These are phyloP conservation scores for Podosphaera xanthii DNA, from an alignment of 2,329 filamentous ascomycete genomes.

Conservation along the genomic window DNA sequence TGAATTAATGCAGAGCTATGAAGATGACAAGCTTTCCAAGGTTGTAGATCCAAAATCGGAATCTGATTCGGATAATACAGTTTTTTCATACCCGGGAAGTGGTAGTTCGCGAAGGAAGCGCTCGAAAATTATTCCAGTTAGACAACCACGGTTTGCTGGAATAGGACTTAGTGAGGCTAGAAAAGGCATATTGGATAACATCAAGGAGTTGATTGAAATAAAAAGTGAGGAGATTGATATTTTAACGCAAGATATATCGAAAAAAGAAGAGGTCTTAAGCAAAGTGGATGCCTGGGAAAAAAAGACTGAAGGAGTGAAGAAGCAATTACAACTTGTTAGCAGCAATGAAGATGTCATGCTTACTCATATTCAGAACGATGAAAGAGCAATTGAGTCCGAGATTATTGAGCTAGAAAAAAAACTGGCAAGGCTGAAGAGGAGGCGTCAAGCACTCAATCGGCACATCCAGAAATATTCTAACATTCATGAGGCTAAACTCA, in stretches of 20 bases:
- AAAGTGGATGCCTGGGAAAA: slow-evolving; percentile 31
- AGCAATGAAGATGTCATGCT: slow-evolving; percentile 36
- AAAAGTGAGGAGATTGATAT: slow-evolving; percentile 45
- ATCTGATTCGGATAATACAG: neutral
- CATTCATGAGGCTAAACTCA: slow-evolving; percentile 44
- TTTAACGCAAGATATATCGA: slow-evolving; percentile 30
- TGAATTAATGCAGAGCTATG: slow-evolving; percentile 17
- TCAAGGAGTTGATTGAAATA: slow-evolving; percentile 38
- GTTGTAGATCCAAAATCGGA: slow-evolving; percentile 18
- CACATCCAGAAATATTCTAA: slow-evolving; percentile 41
- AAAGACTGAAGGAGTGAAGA: slow-evolving; percentile 18
- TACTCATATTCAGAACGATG: slow-evolving; percentile 31
- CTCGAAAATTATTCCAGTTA: slow-evolving; percentile 31
- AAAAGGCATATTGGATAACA: slow-evolving; percentile 37
- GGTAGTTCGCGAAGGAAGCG: slow-evolving; percentile 6
- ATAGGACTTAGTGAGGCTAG: slow-evolving; percentile 38
- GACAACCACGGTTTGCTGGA: slow-evolving; percentile 29
- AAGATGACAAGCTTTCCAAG: slow-evolving; percentile 7
- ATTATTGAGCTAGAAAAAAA: slow-evolving; percentile 43
- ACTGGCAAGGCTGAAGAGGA: slow-evolving; percentile 34
- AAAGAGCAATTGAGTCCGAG: slow-evolving; percentile 30
- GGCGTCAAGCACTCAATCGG: slow-evolving; percentile 33
- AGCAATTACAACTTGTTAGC: slow-evolving; percentile 25
- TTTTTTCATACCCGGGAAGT: neutral
- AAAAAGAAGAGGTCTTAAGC: slow-evolving; percentile 32